Conservation (phyloP, 2,329 filamentous ascomycete species). For the Penicillium thymicola region DNA sequence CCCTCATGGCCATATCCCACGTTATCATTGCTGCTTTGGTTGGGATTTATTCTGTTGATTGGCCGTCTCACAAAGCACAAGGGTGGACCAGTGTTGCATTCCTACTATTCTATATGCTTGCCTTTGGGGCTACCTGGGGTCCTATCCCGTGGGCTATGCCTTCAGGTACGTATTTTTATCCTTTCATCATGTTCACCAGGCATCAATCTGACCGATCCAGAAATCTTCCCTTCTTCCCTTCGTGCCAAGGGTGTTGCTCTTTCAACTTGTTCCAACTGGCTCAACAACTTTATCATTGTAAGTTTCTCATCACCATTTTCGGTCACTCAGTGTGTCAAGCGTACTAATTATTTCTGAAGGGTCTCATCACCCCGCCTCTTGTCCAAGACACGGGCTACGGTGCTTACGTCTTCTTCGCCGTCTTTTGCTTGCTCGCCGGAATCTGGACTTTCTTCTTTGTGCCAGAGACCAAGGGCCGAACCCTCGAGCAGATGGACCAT, state of each 20-base stretch:
- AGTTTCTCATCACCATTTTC: constrained; percentile 15
- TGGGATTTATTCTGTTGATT: constrained; percentile 51
- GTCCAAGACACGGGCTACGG: constrained; percentile 56
- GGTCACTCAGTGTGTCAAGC: constrained; percentile 11
- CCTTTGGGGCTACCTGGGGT: constrained; percentile 60
- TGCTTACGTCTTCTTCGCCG: constrained; percentile 59
- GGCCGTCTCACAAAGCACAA: constrained; percentile 49
- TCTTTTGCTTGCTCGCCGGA: constrained; percentile 51
- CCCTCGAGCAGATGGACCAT: constrained; percentile 55
- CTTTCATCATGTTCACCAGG: background rate
- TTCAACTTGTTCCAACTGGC: constrained; percentile 62
- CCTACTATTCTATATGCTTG: constrained; percentile 61
- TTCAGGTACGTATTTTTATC: constrained; percentile 21
- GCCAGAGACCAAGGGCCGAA: constrained; percentile 57
- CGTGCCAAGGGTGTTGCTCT: constrained; percentile 65
- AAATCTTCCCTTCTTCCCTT: constrained; percentile 62
- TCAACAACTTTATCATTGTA: constrained; percentile 61
- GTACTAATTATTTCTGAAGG: constrained; percentile 28
- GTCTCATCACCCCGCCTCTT: constrained; percentile 63
- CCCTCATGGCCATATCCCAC: constrained; percentile 48
- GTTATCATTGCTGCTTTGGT: constrained; percentile 55
- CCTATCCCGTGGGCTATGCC: constrained; percentile 49
- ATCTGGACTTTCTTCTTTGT: constrained; percentile 54
- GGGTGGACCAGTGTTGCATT: constrained; percentile 59
- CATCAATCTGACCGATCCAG: constrained; percentile 37